phyloP scores from a whole-genome alignment of 2,329 filamentous ascomycete genomes.

The Cladophialophora psammophila region DNA sequence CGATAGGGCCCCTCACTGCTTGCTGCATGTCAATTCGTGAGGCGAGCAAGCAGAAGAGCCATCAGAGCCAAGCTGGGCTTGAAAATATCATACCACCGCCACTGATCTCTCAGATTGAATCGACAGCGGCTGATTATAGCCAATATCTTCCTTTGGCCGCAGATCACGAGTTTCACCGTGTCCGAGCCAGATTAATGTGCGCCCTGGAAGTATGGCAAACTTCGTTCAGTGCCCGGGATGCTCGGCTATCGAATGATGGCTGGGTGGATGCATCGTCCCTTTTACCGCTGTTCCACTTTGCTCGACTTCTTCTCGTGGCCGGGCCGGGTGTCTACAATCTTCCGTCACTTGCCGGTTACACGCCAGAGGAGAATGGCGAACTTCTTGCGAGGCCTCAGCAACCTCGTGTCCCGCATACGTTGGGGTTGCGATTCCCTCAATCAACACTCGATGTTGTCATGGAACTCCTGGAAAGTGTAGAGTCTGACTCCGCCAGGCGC shows the following conservation, averaged over 20 bases:
- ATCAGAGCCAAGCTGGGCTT: too few relatives aligned
- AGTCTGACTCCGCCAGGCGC: background rate
- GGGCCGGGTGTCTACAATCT: conserved; percentile 4
- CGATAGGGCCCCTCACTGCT: conserved; percentile 11
- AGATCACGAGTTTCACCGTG: conserved; percentile 7
- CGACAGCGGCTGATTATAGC: too few relatives aligned
- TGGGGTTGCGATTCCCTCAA: conserved; percentile 1
- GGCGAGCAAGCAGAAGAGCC: too few relatives aligned
- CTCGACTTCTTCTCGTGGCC: conserved; percentile 1
- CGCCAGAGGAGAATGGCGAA: conserved; percentile 4
- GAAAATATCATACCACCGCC: too few relatives aligned
- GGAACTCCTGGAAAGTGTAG: conserved; percentile 9
- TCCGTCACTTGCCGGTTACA: conserved; percentile 16
- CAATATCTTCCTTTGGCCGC: conserved; percentile 3
- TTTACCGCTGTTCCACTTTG: conserved; percentile 3
- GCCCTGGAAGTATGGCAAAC: background rate
- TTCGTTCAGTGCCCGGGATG: background rate
- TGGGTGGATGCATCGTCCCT: background rate
- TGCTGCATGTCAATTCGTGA: background rate
- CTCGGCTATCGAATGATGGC: background rate
- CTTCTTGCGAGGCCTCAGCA: background rate
- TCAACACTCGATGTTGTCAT: background rate
- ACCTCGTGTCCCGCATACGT: background rate
- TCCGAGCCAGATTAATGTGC: background rate
- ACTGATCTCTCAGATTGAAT: too few relatives aligned